Conservation (phyloP, 225 moss, liverwort and hornwort genomes). For the Ulota crispa region DNA sequence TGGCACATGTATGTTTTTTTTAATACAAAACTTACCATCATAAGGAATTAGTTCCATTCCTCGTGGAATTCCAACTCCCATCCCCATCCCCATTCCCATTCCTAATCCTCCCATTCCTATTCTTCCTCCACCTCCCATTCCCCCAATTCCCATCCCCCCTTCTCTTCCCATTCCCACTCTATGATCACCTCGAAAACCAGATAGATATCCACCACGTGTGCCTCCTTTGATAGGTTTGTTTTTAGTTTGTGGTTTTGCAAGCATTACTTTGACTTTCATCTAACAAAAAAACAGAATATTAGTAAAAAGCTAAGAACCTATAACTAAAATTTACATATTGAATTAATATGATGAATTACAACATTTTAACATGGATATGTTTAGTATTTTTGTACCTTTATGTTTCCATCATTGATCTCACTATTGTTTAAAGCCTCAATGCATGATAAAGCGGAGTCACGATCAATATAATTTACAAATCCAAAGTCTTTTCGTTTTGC, state of each 20-base stretch:
- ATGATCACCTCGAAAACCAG: slow-evolving; percentile 37
- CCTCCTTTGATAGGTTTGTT: slow-evolving; percentile 51
- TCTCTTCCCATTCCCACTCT: slow-evolving; percentile 23
- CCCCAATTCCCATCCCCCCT: slow-evolving; percentile 11
- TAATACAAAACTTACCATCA: slow-evolving; percentile 13
- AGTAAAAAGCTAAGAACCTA: fast-evolving
- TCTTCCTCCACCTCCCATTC: slow-evolving; percentile 4
- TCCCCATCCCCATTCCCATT: slow-evolving; percentile 28
- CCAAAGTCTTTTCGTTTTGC: slow-evolving; percentile 67
- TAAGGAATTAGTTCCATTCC: slow-evolving; percentile 42
- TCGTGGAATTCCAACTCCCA: slow-evolving; percentile 34
- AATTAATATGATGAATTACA: background rate
- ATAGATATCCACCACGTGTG: slow-evolving; percentile 30
- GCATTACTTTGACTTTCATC: slow-evolving; percentile 66
- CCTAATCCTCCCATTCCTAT: slow-evolving; percentile 27
- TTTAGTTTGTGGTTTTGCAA: slow-evolving; percentile 63
- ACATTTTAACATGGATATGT: background rate
- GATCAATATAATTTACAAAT: slow-evolving; percentile 53
- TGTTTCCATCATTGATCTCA: slow-evolving; percentile 48
- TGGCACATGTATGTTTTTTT: fast-evolving
- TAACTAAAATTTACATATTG: background rate
- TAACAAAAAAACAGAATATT: background rate
- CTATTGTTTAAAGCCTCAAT: slow-evolving; percentile 56
- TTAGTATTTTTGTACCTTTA: slow-evolving; percentile 27
- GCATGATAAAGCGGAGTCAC: slow-evolving; percentile 54